These are phyloP conservation scores for Fusarium tanahbumbuense DNA, from an alignment of 2,329 filamentous ascomycete genomes.

Conservation along the genomic window DNA sequence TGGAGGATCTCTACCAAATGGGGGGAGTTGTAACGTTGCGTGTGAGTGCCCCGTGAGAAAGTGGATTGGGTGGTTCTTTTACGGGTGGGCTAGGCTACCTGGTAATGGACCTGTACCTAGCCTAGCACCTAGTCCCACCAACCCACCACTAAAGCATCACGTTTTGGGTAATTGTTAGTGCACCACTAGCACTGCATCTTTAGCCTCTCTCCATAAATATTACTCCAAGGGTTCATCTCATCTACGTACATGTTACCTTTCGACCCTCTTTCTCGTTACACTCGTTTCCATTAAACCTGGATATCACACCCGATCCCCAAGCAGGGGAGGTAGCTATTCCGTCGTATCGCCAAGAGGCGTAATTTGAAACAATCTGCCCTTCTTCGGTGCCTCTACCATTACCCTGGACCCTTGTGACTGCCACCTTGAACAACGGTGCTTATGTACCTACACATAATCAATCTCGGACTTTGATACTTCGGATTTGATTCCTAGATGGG, in stretches of 20 bases:
- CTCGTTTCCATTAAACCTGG: neutral
- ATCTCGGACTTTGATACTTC: neutral
- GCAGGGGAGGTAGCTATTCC: neutral
- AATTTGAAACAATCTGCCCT: conserved; percentile 32
- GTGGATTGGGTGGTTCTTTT: conserved; percentile 20
- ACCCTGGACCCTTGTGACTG: conserved; percentile 19
- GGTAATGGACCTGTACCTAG: neutral
- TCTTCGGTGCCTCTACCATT: conserved; percentile 13
- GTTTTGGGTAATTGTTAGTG: conserved; percentile 7
- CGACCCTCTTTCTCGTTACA: conserved; percentile 21
- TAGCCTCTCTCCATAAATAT: conserved; percentile 11
- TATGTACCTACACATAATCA: neutral
- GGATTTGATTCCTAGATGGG: neutral
- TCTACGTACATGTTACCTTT: conserved; percentile 31
- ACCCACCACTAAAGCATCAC: conserved; percentile 3
- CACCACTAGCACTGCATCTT: conserved; percentile 6
- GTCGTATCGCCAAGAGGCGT: conserved; percentile 7
- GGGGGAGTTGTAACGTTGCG: conserved; percentile 40
- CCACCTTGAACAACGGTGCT: conserved; percentile 14
- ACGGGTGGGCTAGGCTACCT: neutral
- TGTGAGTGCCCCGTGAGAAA: conserved; percentile 38
- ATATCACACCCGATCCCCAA: neutral
- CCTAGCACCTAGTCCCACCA: neutral
- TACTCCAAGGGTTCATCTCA: conserved; percentile 19
- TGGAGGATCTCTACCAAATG: conserved; percentile 36